A percentile compares a stretch with the other conserved stretches of the same genome.
These are phyloP conservation scores for Candida dubliniensis DNA, from an alignment of 1,139 yeast species.

Conservation along the genomic window DNA sequence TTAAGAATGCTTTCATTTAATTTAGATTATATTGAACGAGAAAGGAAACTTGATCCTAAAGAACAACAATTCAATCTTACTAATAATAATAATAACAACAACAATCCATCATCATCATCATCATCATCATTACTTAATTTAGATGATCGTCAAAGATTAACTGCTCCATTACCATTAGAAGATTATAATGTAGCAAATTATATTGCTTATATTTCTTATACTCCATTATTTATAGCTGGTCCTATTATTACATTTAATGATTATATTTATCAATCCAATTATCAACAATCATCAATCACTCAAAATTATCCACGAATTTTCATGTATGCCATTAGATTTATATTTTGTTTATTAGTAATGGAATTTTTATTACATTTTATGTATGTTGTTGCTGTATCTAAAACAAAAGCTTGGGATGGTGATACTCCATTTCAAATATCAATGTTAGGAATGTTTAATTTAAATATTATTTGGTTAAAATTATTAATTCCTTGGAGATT, in stretches of 20 bases:
- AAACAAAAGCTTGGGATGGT: slow-evolving; percentile 85
- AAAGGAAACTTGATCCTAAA: slow-evolving; percentile 16
- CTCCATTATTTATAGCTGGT: slow-evolving; percentile 93
- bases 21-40: slow-evolving; percentile 65
- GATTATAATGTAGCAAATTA: slow-evolving; percentile 68
- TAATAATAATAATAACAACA: no score
- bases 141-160: slow-evolving; percentile 68
- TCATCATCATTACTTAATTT: slow-evolving; percentile 17
- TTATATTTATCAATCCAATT: slow-evolving; percentile 68
- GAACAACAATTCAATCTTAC: no score
- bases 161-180: slow-evolving; percentile 56
- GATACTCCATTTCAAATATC: slow-evolving; percentile 90
- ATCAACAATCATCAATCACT: slow-evolving; percentile 38
- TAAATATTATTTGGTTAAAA: slow-evolving; percentile 90
- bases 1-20: slow-evolving; percentile 82
- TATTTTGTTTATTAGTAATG: slow-evolving; percentile 79
- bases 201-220: slow-evolving; percentile 73
- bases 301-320: slow-evolving; percentile 50
- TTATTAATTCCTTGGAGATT: slow-evolving; percentile 94
- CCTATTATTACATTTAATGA: slow-evolving; percentile 94
- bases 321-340: slow-evolving; percentile 65
- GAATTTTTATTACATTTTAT: slow-evolving; percentile 83
- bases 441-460: slow-evolving; percentile 89
- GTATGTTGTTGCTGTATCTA: slow-evolving; percentile 91
- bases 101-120: no score